Conservation (phyloP, 31 red algal genomes). For the Endocladia muricata region DNA sequence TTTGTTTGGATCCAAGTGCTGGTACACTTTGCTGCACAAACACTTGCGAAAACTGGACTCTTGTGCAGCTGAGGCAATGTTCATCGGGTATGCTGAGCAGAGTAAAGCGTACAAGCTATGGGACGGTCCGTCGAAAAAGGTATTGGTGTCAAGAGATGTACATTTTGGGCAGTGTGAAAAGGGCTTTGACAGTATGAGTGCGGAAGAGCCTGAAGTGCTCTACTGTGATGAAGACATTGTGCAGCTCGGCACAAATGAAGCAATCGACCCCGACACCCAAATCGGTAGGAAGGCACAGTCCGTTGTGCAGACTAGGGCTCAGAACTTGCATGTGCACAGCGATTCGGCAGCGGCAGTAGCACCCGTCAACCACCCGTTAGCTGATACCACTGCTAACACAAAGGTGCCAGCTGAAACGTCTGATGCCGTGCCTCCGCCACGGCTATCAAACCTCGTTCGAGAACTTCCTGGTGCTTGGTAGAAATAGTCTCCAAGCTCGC, state of each 20-base stretch:
- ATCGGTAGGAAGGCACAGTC: neutral
- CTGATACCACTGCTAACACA: no score
- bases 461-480: no score
- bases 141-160: constrained; percentile 42
- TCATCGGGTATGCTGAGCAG: constrained; percentile 29
- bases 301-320: neutral
- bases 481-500: no score
- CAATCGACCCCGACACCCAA: neutral
- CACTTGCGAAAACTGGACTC: constrained; percentile 23
- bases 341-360: neutral
- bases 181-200: neutral
- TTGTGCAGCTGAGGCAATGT: constrained; percentile 10
- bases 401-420: no score
- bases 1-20: constrained; percentile 37
- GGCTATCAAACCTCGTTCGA: no score
- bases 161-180: constrained; percentile 28
- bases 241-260: neutral
- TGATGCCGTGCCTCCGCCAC: no score
- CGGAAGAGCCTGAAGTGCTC: constrained; percentile 5
- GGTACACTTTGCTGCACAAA: neutral
- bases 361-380: no score
- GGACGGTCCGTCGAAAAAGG: neutral
- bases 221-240: neutral
- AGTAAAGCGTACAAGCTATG: constrained; percentile 40
- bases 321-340: neutral